Base-by-base conservation (phyloP, 23 red algal species). In the Gracilaria gracilis region DNA sequence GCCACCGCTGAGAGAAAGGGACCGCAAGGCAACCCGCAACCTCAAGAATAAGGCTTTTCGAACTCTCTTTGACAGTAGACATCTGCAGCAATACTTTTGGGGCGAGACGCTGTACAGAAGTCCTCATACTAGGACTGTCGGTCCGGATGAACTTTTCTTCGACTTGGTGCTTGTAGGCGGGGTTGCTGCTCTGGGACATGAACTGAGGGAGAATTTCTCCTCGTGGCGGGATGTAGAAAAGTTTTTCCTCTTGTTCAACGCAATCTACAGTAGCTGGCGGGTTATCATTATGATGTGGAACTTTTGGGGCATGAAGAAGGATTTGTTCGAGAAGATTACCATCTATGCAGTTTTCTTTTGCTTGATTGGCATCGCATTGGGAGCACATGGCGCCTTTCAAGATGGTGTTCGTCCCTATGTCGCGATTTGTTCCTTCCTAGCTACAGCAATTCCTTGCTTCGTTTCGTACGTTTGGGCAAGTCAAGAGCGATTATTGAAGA, bases 251-350 rank as follows among this genome's bases (percentile, higher is more conserved):
- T 49, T 94, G 51, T 94, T 94, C 83, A 69, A 34, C 23, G 92
- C 92, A 16, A 67, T 94, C 44, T 88, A 94, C 27, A 58, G 49
- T 74, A 88, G 92, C 62, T 94, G 92, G 92, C 82, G 92, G 0
- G 57, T 73, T 37, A 67, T 88, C 37, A 75, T 88, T 58, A 67
- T 94, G 32, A 65, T 94, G 82, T 94, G 83, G 82, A 94, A 94
- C 76, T 62, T 88, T 6, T 94, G 71, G 59, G 82, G 36, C n/a
- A 47, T 87, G 14, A 74, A 58, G 40, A 81, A 75, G 15, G 92
- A 94, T 48, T 74, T 94, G 33, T 38, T 87, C 23, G 92, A 94
- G 37, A 94, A 94, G 84, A 34, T 71, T 67, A 64, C 42, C 17
- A 65, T 94, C 44, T 94, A 87, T 49, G 21, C 51, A 29, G 64